phyloP scores from a whole-genome alignment of 805 yeast species.

The Saturnispora zaruensis region DNA sequence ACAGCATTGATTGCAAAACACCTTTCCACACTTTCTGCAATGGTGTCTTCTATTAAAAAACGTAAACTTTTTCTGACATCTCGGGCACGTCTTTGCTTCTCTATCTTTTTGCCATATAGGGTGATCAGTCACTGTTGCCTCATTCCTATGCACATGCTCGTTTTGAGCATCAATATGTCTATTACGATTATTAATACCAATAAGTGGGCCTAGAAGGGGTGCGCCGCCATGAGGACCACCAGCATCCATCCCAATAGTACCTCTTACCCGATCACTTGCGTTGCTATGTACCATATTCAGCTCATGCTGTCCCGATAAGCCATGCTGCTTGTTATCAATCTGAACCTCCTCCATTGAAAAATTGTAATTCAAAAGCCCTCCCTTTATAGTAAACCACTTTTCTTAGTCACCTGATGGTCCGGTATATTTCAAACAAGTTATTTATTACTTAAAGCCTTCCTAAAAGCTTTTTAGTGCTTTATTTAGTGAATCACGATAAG shows the following conservation, averaged over 20 bases:
- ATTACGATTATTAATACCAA: not conserved
- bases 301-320: not conserved
- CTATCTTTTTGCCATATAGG: slow-evolving; percentile 70
- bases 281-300: not conserved
- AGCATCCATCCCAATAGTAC: not conserved
- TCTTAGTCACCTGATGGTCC: not conserved
- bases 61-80: slow-evolving; percentile 46
- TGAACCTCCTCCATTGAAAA: not conserved
- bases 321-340: not conserved
- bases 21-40: slow-evolving; percentile 72
- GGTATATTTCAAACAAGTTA: not conserved
- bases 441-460: not conserved
- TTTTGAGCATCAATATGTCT: not conserved
- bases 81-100: slow-evolving; percentile 41
- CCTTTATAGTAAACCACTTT: not conserved
- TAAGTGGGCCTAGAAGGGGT: not conserved
- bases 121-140: not conserved
- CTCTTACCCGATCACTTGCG: not conserved
- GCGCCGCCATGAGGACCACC: not conserved
- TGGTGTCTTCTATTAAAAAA: slow-evolving; percentile 72
- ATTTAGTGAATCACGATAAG: not conserved
- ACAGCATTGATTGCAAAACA: slow-evolving; percentile 69
- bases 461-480: not conserved
- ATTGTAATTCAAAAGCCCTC: not conserved
- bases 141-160: not conserved